Evolutionary conservation across 2,329 filamentous ascomycete genomes (phyloP).

Genomic region (Colletotrichum acutatum): DNA sequence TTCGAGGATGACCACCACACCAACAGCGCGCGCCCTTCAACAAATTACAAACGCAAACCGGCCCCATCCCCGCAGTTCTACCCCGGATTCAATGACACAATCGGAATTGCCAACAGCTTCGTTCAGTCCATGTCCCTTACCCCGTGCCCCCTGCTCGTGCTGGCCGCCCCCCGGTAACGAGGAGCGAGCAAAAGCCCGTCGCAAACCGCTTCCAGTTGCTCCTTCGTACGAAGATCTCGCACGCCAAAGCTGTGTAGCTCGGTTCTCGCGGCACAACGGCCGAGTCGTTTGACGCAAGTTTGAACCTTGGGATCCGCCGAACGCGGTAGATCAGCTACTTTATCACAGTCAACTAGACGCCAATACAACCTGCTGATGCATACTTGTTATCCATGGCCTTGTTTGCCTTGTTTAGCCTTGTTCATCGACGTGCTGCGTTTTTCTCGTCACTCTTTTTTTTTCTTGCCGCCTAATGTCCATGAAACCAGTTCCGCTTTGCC

Average conservation of each 20-base stretch:
- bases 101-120: conserved; percentile 31
- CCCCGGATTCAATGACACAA: conserved; percentile 34
- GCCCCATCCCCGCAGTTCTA: conserved; percentile 23
- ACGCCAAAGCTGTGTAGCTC: not conserved
- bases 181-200: conserved; percentile 16
- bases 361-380: not conserved
- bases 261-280: conserved; percentile 22
- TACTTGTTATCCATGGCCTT: not conserved
- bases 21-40: conserved; percentile 7
- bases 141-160: not conserved
- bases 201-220: conserved; percentile 11
- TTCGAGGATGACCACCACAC: not conserved
- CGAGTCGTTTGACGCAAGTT: conserved; percentile 7
- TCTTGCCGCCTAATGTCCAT: not conserved
- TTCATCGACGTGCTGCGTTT: not conserved
- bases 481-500: conserved; percentile 9
- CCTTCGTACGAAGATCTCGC: not conserved
- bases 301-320: conserved; percentile 21
- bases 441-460: not conserved
- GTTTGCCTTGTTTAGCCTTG: not conserved
- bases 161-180: not conserved
- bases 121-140: not conserved
- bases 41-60: not conserved
- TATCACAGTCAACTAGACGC: not conserved
- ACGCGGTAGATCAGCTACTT: not conserved